Percentiles rank a stretch among this genome's conserved stretches.
phyloP scores from a whole-genome alignment of 1,284 basidiomycete genomes.

The Fomitopsis betulina region DNA sequence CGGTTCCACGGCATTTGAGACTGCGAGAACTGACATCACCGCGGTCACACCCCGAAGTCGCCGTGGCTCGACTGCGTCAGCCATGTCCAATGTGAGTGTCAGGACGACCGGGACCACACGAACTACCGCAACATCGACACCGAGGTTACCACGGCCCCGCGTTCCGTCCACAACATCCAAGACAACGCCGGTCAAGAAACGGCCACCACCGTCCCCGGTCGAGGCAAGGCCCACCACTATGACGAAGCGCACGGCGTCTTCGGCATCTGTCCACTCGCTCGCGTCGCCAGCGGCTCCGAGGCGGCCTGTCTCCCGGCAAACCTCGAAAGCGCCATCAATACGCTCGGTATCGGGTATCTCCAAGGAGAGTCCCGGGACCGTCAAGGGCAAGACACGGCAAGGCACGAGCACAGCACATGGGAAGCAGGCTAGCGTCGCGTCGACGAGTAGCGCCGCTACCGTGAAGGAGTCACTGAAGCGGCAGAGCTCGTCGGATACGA shows the following conservation, averaged over 20 bases:
- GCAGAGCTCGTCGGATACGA: slow-evolving; percentile 34
- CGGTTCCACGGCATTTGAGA: slow-evolving; percentile 51
- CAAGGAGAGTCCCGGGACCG: slow-evolving; percentile 11
- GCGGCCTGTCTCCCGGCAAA: background rate
- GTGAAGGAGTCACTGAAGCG: slow-evolving; percentile 27
- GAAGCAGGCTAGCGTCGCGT: slow-evolving; percentile 26
- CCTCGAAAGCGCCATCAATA: background rate
- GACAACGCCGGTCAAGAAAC: slow-evolving; percentile 18
- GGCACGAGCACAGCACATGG: slow-evolving; percentile 22
- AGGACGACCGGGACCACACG: slow-evolving; percentile 24
- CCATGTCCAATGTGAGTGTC: slow-evolving; percentile 33
- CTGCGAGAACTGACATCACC: slow-evolving; percentile 42
- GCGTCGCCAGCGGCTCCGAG: slow-evolving; percentile 18
- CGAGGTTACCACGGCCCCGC: slow-evolving; percentile 17
- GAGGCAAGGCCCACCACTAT: slow-evolving; percentile 19
- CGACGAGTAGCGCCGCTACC: slow-evolving; percentile 24
- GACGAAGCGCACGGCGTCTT: slow-evolving; percentile 24
- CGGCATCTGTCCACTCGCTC: slow-evolving; percentile 28
- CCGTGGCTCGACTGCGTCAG: slow-evolving; percentile 38
- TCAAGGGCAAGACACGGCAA: slow-evolving; percentile 24
- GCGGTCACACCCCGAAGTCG: slow-evolving; percentile 35
- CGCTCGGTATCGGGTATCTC: background rate
- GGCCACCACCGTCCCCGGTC: slow-evolving; percentile 14
- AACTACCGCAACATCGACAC: slow-evolving; percentile 12
- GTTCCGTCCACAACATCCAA: slow-evolving; percentile 23